A percentile compares a stretch with the other conserved stretches of the same genome.
Conservation (phyloP, 1,284 basidiomycete species). For the Ceratobasidium sp. region DNA sequence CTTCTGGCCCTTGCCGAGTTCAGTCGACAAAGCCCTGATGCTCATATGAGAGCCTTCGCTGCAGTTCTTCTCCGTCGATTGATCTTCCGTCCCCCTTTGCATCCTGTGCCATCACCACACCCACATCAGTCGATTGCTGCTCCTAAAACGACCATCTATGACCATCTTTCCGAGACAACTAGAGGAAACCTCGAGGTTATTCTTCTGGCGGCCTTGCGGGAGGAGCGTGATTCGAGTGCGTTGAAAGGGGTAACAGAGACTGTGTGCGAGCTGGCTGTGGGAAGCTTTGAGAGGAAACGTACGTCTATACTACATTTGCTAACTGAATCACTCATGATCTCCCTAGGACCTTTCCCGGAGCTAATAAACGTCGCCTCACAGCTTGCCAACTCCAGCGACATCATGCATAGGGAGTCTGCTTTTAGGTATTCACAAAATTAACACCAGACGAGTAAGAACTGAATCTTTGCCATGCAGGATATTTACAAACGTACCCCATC, state of each 20-base stretch:
- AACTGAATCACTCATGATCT: background rate
- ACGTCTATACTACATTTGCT: background rate
- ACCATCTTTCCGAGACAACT: slow-evolving; percentile 70
- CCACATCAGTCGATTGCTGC: slow-evolving; percentile 39
- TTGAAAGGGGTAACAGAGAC: slow-evolving; percentile 75
- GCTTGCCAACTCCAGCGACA: slow-evolving; percentile 56
- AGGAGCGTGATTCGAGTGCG: slow-evolving; percentile 64
- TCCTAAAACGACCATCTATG: slow-evolving; percentile 60
- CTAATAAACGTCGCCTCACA: slow-evolving; percentile 70
- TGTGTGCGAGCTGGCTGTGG: slow-evolving; percentile 72
- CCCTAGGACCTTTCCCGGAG: slow-evolving; percentile 68
- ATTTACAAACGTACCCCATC: slow-evolving; percentile 59
- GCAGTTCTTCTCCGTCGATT: slow-evolving; percentile 76
- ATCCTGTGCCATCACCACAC: slow-evolving; percentile 47
- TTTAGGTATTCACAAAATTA: slow-evolving; percentile 53
- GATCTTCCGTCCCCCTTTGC: slow-evolving; percentile 63
- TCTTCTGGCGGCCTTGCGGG: slow-evolving; percentile 68
- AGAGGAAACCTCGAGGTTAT: slow-evolving; percentile 71
- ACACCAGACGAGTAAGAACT: background rate
- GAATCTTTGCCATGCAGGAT: slow-evolving; percentile 49
- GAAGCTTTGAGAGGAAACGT: slow-evolving; percentile 70
- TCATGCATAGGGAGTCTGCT: slow-evolving; percentile 61
- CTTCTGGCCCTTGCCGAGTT: slow-evolving; percentile 76
- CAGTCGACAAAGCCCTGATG: slow-evolving; percentile 72
- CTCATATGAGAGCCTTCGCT: slow-evolving; percentile 63